Evolutionary conservation across 2,329 filamentous ascomycete genomes (phyloP).

Genomic region (Microdochium paspali): DNA sequence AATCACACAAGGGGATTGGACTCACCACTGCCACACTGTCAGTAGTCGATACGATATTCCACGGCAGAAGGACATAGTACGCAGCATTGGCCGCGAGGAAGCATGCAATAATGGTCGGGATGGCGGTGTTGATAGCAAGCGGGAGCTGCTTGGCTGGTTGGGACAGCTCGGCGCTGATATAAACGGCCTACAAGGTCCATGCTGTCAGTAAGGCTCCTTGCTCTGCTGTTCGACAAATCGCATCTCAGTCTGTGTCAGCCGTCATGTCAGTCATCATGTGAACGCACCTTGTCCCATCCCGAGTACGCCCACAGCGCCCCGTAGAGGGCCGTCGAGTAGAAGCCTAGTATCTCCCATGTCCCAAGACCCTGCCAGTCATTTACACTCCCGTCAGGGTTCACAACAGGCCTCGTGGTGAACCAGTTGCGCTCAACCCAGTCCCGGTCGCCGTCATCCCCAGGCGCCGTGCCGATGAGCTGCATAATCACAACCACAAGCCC

Average conservation of each 20-base stretch:
- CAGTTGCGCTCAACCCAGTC: conserved; percentile 45
- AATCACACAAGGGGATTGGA: too few relatives aligned
- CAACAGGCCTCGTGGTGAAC: conserved; percentile 42
- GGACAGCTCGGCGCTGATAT: conserved; percentile 43
- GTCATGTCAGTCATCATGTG: conserved; percentile 4
- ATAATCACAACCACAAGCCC: conserved; percentile 35
- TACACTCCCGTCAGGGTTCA: conserved; percentile 36
- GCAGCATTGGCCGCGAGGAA: conserved; percentile 52
- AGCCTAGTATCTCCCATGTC: conserved; percentile 49
- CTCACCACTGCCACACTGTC: conserved; percentile 55
- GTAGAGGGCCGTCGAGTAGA: conserved; percentile 51
- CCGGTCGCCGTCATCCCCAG: conserved; percentile 28
- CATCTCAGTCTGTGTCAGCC: too few relatives aligned
- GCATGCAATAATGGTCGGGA: conserved; percentile 48
- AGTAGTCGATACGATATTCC: conserved; percentile 45
- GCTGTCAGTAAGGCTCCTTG: background rate
- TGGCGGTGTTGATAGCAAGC: conserved; percentile 50
- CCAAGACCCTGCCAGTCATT: conserved; percentile 38
- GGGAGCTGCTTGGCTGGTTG: conserved; percentile 44
- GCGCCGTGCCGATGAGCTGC: conserved; percentile 21
- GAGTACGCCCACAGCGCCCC: conserved; percentile 56
- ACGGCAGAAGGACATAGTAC: conserved; percentile 54
- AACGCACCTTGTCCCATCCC: conserved; percentile 54
- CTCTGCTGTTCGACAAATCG: background rate
- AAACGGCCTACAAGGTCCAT: conserved; percentile 34